Conservation (phyloP, 192 early-diverging fungal genomes). For the Kappamyces sp. region DNA sequence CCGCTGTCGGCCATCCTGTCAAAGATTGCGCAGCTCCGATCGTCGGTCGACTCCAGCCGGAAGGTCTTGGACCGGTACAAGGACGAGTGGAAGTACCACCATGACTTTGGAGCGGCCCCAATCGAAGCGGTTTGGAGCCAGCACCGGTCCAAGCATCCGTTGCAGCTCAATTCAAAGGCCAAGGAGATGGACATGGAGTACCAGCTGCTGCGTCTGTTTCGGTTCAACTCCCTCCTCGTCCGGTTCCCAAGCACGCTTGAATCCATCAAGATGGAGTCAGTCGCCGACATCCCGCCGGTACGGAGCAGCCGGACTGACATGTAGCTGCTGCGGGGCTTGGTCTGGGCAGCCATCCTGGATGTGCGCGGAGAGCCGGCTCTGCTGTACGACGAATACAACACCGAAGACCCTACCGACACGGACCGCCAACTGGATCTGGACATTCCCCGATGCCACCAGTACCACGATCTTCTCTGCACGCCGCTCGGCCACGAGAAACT, state of each 20-base stretch:
- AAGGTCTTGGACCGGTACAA: conserved; percentile 19
- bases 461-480: conserved; percentile 24
- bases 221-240: conserved; percentile 49
- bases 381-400: conserved; percentile 47
- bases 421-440: conserved; percentile 36
- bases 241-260: conserved; percentile 50
- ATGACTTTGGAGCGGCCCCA: neutral
- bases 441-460: conserved; percentile 35
- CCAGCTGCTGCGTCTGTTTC: conserved; percentile 48
- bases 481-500: conserved; percentile 25
- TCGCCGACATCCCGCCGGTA: conserved; percentile 9
- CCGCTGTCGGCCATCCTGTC: conserved; percentile 44
- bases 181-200: conserved; percentile 54
- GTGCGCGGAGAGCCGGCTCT: conserved; percentile 50
- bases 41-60: conserved; percentile 47
- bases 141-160: conserved; percentile 8
- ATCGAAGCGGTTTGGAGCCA: conserved; percentile 29
- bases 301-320: neutral
- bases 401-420: conserved; percentile 41
- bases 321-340: conserved; percentile 52
- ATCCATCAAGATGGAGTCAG: neutral
- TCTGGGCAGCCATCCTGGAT: conserved; percentile 63
- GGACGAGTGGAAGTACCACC: conserved; percentile 10
- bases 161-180: conserved; percentile 25
- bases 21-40: conserved; percentile 33